Conservation (phyloP, 2,329 filamentous ascomycete genomes). For the Pseudogymnoascus sp. region DNA sequence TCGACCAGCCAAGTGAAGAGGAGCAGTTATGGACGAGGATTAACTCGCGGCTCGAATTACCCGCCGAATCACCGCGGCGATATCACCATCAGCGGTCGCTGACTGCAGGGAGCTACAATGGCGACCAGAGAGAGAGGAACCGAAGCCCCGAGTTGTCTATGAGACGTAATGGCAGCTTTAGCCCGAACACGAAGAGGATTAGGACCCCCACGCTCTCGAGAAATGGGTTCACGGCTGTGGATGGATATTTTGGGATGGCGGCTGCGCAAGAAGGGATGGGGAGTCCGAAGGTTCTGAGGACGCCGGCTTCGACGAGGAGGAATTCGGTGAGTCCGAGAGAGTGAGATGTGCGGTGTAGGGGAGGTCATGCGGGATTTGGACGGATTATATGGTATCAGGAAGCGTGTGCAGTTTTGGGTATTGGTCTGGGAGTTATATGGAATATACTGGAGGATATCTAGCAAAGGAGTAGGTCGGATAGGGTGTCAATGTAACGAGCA, state of each 20-base stretch:
- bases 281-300: background rate
- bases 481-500: background rate
- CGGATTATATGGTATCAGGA: background rate
- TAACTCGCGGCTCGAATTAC: slow-evolving; percentile 43
- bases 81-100: slow-evolving; percentile 34
- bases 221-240: slow-evolving; percentile 9
- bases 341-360: background rate
- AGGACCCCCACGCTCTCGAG: slow-evolving; percentile 36
- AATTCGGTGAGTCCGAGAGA: slow-evolving; percentile 7
- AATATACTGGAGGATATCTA: background rate
- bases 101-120: slow-evolving; percentile 20
- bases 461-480: background rate
- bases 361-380: background rate
- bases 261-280: background rate
- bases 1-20: slow-evolving; percentile 31
- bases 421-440: background rate
- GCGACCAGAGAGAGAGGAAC: slow-evolving; percentile 12
- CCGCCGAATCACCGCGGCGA: slow-evolving; percentile 33
- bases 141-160: background rate
- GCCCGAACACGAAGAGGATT: slow-evolving; percentile 38
- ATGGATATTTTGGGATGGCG: slow-evolving; percentile 17
- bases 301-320: background rate
- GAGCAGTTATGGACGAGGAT: slow-evolving; percentile 41
- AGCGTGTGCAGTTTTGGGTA: background rate
- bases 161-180: slow-evolving; percentile 20